Conservation (phyloP, 176 grass and related monocot genomes). For the Puccinellia tenuiflora region DNA sequence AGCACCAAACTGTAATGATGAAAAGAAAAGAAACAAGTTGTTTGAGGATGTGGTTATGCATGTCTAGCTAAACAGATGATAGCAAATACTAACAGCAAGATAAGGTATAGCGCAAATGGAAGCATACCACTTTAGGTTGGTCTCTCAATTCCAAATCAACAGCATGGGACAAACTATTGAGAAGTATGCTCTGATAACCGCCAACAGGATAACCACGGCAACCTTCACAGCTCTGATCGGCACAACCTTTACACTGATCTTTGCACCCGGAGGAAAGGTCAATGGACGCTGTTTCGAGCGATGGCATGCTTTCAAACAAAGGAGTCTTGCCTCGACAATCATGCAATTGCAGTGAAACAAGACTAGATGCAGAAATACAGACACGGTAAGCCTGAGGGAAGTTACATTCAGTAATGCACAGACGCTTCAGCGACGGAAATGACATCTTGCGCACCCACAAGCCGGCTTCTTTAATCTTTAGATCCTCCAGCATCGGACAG, state of each 20-base stretch:
- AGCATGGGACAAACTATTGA: not conserved
- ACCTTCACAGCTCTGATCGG: not conserved
- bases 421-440: not conserved
- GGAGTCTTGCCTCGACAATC: not conserved
- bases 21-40: not conserved
- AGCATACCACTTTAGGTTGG: constrained; percentile 3
- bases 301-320: not conserved
- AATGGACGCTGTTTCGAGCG: not conserved
- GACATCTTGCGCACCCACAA: constrained; percentile 6
- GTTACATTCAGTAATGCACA: not conserved
- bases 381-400: not conserved
- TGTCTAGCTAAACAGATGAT: not conserved
- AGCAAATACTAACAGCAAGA: not conserved
- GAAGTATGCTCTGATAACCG: not conserved
- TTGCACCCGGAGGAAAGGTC: not conserved
- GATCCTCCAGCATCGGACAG: not conserved
- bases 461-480: not conserved
- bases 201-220: not conserved
- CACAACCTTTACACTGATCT: not conserved
- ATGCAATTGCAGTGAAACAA: not conserved
- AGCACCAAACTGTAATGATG: not conserved
- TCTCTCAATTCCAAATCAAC: not conserved
- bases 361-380: not conserved
- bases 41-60: not conserved
- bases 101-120: not conserved